A percentile compares a stretch with the other conserved stretches of the same genome.
These are phyloP conservation scores for Russula compacta DNA, from an alignment of 768 basidiomycete species.

Conservation along the genomic window DNA sequence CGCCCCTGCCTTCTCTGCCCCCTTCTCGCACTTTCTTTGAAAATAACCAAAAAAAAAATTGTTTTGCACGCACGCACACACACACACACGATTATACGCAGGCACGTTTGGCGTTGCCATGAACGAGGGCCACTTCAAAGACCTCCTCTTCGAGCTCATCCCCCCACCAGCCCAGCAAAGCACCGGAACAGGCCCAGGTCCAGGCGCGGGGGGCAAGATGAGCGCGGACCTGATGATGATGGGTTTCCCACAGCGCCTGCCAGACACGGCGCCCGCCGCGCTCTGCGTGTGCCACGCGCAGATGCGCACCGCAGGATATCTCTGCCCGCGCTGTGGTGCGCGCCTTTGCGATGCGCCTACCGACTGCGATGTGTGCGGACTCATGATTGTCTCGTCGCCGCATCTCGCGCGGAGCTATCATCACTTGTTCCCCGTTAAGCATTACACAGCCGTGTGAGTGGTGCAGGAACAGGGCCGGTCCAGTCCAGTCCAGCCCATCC, in stretches of 20 bases:
- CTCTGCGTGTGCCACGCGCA: conserved; percentile 93
- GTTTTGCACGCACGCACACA: not conserved
- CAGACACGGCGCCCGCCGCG: conserved; percentile 71
- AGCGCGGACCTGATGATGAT: conserved; percentile 97
- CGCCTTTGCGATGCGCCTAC: conserved; percentile 98
- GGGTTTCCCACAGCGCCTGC: conserved; percentile 93
- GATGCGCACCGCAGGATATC: conserved; percentile 85
- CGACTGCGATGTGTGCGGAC: conserved; percentile 92
- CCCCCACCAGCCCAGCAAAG: conserved; percentile 84
- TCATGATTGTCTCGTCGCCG: conserved; percentile 97
- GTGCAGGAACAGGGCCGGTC: not conserved
- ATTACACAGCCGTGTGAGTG: conserved; percentile 74
- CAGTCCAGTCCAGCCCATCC: not conserved
- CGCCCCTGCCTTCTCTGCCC: conserved; percentile 24
- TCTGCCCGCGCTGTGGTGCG: conserved; percentile 87
- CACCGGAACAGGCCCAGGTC: conserved; percentile 33
- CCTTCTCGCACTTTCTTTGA: conserved; percentile 1
- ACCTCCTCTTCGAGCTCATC: conserved; percentile 89
- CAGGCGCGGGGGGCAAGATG: conserved; percentile 25
- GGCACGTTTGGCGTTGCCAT: conserved; percentile 94
- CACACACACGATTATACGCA: conserved; percentile 22
- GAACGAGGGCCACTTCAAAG: conserved; percentile 96
- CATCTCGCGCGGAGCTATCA: conserved; percentile 95
- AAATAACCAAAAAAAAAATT: no score
- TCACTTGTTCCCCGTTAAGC: conserved; percentile 89